Evolutionary conservation across 768 basidiomycete species (phyloP), one percentile per base, ranked within the genome.

Genomic region (Mycena latifolia): DNA sequence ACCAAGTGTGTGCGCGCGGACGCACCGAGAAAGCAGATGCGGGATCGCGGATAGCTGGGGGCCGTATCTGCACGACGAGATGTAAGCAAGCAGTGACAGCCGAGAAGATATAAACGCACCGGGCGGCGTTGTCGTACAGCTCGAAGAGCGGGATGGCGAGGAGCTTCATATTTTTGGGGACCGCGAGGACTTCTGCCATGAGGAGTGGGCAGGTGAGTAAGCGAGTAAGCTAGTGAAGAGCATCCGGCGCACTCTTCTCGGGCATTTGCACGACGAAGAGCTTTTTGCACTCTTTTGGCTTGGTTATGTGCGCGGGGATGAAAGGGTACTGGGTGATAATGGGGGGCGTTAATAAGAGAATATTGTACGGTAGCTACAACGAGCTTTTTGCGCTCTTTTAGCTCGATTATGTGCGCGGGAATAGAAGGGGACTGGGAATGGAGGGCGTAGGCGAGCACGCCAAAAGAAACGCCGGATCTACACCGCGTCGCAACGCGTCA

Each of bases 111-210:
- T n/a, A n/a, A 33, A 75, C 81, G 54, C 76, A 92, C 85, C 96
- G 85, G 0, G 97, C 96, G 11, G 95, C 93, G 65, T 99, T 99
- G 77, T 99, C 98, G 75, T 99, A 99, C 17, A 99, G 83, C 79
- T 99, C 98, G 74, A 97, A 98, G 39, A 99, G 83, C 0, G 98
- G 98, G 50, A 98, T 95, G 20, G 96, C 97, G 45, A 97, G 89
- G 10, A 99, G 88, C 76, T 99, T 99, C 97, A 99, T 98, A 78
- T 99, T 99, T 80, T 94, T 94, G 0, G 98, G 98, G 5, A 99
- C 96, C 0, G 96, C 95, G 11, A 99, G 89, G 18, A 97, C 93
- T 77, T 98, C 97, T 98, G 77, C 24, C 62, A 29, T 58, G 56
- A 35, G 22, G 24, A 28, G 55, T 6, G n/a, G 18, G 20, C 6